Evolutionary conservation across 1,139 yeast species (phyloP).

Genomic region (Yamadazyma spencermartinsiae): DNA sequence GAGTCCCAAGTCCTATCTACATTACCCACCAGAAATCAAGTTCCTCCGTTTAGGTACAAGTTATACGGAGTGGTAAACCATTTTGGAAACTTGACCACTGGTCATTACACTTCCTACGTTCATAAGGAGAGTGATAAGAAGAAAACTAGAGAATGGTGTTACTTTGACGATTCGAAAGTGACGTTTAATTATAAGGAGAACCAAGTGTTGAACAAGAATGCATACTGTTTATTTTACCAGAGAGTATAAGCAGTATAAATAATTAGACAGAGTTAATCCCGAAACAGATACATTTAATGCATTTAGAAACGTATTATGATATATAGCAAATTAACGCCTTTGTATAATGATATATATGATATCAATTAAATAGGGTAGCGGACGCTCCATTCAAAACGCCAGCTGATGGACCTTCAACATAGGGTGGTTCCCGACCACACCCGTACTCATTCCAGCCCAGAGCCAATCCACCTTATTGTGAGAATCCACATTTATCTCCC

Average conservation of each 20-base stretch:
- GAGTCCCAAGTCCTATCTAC: constrained; percentile 48
- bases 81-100: constrained; percentile 76
- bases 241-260: constrained; percentile 25
- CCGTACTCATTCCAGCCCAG: constrained; percentile 69
- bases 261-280: too few species aligned
- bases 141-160: constrained; percentile 61
- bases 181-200: constrained; percentile 39
- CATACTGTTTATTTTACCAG: constrained; percentile 73
- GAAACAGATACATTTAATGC: too few species aligned
- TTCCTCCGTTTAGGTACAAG: constrained; percentile 76
- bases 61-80: constrained; percentile 90
- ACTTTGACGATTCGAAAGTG: constrained; percentile 72
- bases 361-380: too few species aligned
- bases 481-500: constrained; percentile 56
- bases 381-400: constrained; percentile 2
- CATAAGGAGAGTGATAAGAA: constrained; percentile 48
- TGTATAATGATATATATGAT: background rate
- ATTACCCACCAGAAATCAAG: constrained; percentile 72
- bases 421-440: constrained; percentile 50
- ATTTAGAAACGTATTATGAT: too few species aligned
- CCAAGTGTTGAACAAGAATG: constrained; percentile 59
- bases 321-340: too few species aligned
- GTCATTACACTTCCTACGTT: constrained; percentile 90
- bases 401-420: constrained; percentile 35
- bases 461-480: constrained; percentile 64